Base-by-base conservation (phyloP, 805 yeast species). In the Kazachstania bromeliacearum region DNA sequence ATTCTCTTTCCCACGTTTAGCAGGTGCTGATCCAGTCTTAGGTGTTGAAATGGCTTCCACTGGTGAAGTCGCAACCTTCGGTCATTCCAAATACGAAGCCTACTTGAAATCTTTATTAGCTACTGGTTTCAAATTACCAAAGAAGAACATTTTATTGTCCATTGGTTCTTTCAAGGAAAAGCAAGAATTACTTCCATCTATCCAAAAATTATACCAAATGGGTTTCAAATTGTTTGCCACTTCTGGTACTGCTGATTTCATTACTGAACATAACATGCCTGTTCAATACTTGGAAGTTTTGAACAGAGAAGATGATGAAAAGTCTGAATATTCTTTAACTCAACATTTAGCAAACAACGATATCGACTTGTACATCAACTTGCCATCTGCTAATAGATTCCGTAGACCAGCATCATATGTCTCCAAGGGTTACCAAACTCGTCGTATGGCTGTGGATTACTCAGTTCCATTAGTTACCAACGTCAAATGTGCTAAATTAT, bases 1-100 rank as follows among this genome's bases (percentile, higher is more conserved):
- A 64, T 89, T 89, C 66, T 88, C 96, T 5, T 89, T 92, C 78
- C 82, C 96, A 21, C 79, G 97, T 63, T 73, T 89, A 48, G 84
- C 96, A 33, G 97, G 97, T 51, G 97, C 97, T 38, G 97, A 89
- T 61, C 97, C 97, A 36, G 87, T 89, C 43, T 70, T 89, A 47
- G 97, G 97, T 67, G 97, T 89, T 46, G 97, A 89, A 67, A 89
- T 89, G 97, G 96, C 97, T 14, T 89, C 96, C 21, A 89, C 97
- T 43, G 97, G 97, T 72, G 97, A 87, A 64, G 96, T 88, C 56
- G 99, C 99, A 34, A 76, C 94, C 45, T 89, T 92, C 58, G 99
- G 98, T 55, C 85, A 73, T 56, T 80, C 88, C 70, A 89, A 89
- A 65, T 88, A 87, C 57, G 98, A 94, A 68, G 98, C 98, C 16